phyloP scores from a whole-genome alignment of 1,139 yeast species.

The Geotrichum carabidarum region DNA sequence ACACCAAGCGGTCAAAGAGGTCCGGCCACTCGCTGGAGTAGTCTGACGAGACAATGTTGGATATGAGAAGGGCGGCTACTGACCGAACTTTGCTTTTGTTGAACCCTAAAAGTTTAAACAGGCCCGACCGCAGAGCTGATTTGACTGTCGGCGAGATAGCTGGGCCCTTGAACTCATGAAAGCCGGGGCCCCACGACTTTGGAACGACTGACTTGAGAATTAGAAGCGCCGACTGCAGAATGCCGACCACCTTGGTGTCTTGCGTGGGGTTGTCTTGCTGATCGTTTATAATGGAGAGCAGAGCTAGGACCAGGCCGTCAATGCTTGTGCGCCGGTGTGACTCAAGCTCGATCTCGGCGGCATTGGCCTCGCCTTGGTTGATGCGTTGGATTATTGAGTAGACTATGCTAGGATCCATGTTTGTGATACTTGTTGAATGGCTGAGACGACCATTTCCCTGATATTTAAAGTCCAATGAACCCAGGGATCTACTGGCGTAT shows the following conservation, averaged over 20 bases:
- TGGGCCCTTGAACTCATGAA: conserved; percentile 67
- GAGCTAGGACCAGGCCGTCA: conserved; percentile 5
- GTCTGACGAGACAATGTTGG: conserved; percentile 81
- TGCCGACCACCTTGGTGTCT: conserved; percentile 29
- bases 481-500: too few relatives aligned
- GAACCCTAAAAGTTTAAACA: conserved; percentile 49
- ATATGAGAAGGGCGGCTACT: conserved; percentile 70
- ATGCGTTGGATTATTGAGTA: conserved; percentile 10
- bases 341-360: conserved; percentile 12
- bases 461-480: too few relatives aligned
- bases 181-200: conserved; percentile 77
- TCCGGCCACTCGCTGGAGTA: conserved; percentile 96
- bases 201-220: conserved; percentile 63
- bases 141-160: conserved; percentile 55
- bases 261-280: background rate
- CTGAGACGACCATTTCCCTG: too few relatives aligned
- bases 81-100: conserved; percentile 57
- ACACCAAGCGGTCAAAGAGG: conserved; percentile 50
- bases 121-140: conserved; percentile 44
- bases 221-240: conserved; percentile 57
- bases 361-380: conserved; percentile 8
- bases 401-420: conserved; percentile 9
- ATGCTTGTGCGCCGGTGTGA: conserved; percentile 5
- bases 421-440: background rate
- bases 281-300: conserved; percentile 2